Evolutionary conservation across 2,329 filamentous ascomycete species (phyloP).

Genomic region (Aureobasidium namibiae): DNA sequence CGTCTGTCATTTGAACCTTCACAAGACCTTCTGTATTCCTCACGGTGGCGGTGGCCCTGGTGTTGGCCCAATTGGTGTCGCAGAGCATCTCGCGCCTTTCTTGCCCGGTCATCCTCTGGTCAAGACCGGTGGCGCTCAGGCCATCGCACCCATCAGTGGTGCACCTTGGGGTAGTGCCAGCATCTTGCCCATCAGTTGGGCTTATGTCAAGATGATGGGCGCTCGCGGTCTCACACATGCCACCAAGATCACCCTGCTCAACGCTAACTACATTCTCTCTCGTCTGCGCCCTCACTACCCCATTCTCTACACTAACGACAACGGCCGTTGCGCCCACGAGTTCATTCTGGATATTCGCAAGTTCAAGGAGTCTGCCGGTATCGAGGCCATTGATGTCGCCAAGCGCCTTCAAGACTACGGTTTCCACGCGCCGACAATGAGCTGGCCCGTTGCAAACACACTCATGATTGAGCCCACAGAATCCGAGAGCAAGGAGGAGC

Average conservation of each 20-base stretch:
- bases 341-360: constrained; percentile 87
- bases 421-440: constrained; percentile 96
- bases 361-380: constrained; percentile 72
- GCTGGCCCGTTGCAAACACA: constrained; percentile 88
- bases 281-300: constrained; percentile 78
- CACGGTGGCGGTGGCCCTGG: constrained; percentile 92
- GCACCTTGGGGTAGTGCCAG: constrained; percentile 81
- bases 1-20: constrained; percentile 92
- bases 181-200: constrained; percentile 90
- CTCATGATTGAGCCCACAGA: constrained; percentile 98
- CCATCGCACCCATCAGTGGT: constrained; percentile 67
- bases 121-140: constrained; percentile 46
- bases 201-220: constrained; percentile 93
- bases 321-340: constrained; percentile 87
- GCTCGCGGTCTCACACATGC: constrained; percentile 74
- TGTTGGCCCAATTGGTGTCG: constrained; percentile 89
- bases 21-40: constrained; percentile 98
- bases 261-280: constrained; percentile 92
- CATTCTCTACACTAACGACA: constrained; percentile 86
- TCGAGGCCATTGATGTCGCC: constrained; percentile 91
- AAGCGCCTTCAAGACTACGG: constrained; percentile 96
- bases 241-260: constrained; percentile 86
- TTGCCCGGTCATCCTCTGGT: constrained; percentile 64
- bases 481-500: constrained; percentile 82
- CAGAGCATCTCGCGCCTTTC: constrained; percentile 66